Percentiles rank a stretch among this genome's conserved stretches.
phyloP scores from a whole-genome alignment of 805 yeast species.

The Torulaspora maleeae region DNA sequence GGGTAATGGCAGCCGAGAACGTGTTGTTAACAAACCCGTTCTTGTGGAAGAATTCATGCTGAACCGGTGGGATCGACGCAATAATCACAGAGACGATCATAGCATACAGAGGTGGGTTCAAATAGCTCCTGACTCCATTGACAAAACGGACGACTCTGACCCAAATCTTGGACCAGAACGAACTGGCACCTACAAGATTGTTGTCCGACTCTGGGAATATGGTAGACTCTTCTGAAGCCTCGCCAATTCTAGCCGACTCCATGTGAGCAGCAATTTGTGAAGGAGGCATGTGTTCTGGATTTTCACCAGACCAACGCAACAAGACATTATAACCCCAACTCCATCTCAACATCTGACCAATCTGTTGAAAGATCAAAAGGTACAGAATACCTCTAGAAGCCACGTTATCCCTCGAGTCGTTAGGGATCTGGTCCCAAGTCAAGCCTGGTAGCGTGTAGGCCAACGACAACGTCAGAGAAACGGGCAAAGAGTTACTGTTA shows the following conservation, averaged over 20 bases:
- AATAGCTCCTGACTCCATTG: slow-evolving; percentile 38
- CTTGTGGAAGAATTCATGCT: slow-evolving; percentile 51
- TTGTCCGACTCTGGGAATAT: not conserved
- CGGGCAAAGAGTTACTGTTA: slow-evolving; percentile 91
- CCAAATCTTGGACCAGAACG: slow-evolving; percentile 18
- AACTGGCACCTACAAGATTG: slow-evolving; percentile 3
- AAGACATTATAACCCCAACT: slow-evolving; percentile 80
- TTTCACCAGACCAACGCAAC: slow-evolving; percentile 44
- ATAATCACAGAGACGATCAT: slow-evolving; percentile 65
- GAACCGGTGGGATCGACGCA: slow-evolving; percentile 59
- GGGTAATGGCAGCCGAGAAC: slow-evolving; percentile 55
- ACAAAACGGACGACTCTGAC: slow-evolving; percentile 10
- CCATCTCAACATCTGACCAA: slow-evolving; percentile 81
- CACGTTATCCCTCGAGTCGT: slow-evolving; percentile 62
- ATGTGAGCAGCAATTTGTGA: slow-evolving; percentile 22
- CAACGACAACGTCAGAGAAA: slow-evolving; percentile 75
- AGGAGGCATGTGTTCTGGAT: slow-evolving; percentile 31
- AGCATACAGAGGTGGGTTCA: slow-evolving; percentile 84
- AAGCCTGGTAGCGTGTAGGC: slow-evolving; percentile 72
- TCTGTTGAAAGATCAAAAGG: slow-evolving; percentile 70
- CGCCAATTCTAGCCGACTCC: slow-evolving; percentile 13
- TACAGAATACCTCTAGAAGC: slow-evolving; percentile 77
- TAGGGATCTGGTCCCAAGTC: slow-evolving; percentile 67
- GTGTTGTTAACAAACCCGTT: slow-evolving; percentile 64
- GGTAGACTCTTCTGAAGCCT: slow-evolving; percentile 5